phyloP scores from a whole-genome alignment of 768 basidiomycete genomes.

The Macrolepiota dolichaula region DNA sequence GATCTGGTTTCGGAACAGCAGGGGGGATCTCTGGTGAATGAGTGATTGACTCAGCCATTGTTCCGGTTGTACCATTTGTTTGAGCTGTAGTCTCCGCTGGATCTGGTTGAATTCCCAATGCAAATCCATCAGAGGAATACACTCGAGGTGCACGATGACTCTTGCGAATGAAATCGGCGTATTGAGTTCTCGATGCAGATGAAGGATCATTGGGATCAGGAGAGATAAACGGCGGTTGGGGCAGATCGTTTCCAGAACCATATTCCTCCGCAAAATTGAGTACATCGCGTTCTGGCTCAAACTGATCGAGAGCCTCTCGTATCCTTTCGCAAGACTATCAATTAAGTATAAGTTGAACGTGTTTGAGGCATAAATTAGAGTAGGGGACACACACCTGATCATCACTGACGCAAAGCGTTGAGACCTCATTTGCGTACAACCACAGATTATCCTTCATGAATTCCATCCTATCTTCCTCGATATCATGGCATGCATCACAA shows the following conservation, averaged over 20 bases:
- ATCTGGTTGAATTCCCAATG: constrained; percentile 10
- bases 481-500: constrained; percentile 94
- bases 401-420: constrained; percentile 91
- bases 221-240: constrained; percentile 72
- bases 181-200: constrained; percentile 21
- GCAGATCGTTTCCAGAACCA: constrained; percentile 82
- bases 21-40: constrained; percentile 16
- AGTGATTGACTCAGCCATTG: constrained; percentile 15
- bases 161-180: constrained; percentile 28
- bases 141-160: constrained; percentile 22
- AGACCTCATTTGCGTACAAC: constrained; percentile 92
- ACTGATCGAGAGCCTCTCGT: constrained; percentile 78
- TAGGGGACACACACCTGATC: constrained; percentile 64
- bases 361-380: background rate
- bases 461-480: constrained; percentile 93
- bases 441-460: constrained; percentile 94
- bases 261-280: constrained; percentile 83
- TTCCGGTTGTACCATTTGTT: background rate
- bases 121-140: constrained; percentile 7
- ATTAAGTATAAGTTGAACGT: constrained; percentile 5
- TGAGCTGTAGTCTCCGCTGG: background rate
- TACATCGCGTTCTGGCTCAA: constrained; percentile 83
- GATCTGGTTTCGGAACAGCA: background rate
- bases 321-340: constrained; percentile 86
- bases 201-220: constrained; percentile 36